phyloP scores from a whole-genome alignment of 768 basidiomycete genomes.

The Psilocybe cyanescens region DNA sequence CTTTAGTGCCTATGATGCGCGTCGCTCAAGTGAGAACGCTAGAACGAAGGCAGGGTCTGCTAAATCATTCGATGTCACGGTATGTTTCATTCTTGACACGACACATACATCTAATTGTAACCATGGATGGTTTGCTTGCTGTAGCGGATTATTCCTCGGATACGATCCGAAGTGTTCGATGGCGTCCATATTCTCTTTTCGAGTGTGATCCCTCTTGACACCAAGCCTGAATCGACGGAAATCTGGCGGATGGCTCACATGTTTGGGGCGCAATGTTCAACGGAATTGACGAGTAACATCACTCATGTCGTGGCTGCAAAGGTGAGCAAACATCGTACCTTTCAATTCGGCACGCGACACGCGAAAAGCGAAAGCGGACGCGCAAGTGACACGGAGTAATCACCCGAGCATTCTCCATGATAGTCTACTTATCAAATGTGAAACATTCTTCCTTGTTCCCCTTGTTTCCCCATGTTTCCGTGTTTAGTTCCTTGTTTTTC shows the following conservation, averaged over 20 bases:
- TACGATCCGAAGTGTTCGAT: slow-evolving; percentile 76
- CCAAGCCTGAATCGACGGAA: slow-evolving; percentile 75
- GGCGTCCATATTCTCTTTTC: slow-evolving; percentile 90
- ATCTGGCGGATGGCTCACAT: slow-evolving; percentile 85
- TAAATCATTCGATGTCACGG: slow-evolving; percentile 74
- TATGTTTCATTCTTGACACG: slow-evolving; percentile 38
- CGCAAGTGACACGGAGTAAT: background rate
- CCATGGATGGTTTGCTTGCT: slow-evolving; percentile 1
- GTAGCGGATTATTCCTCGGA: slow-evolving; percentile 83
- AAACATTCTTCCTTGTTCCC: background rate
- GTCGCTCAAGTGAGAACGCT: slow-evolving; percentile 30
- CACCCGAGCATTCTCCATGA: background rate
- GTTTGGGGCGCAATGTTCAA: slow-evolving; percentile 86
- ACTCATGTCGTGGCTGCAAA: slow-evolving; percentile 95
- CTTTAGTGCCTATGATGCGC: slow-evolving; percentile 67
- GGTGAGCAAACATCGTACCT: slow-evolving; percentile 40
- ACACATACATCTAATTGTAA: slow-evolving; percentile 1
- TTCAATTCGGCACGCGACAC: background rate
- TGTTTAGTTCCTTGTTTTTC: background rate
- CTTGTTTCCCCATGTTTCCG: background rate
- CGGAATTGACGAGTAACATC: slow-evolving; percentile 62
- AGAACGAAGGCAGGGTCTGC: slow-evolving; percentile 17
- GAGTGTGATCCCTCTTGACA: slow-evolving; percentile 92
- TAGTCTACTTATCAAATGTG: background rate
- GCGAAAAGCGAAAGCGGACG: background rate